Percentiles rank a stretch among this genome's conserved stretches.
These are phyloP conservation scores for Moniliophthora roreri DNA, from an alignment of 1,284 basidiomycete genomes.

Conservation along the genomic window DNA sequence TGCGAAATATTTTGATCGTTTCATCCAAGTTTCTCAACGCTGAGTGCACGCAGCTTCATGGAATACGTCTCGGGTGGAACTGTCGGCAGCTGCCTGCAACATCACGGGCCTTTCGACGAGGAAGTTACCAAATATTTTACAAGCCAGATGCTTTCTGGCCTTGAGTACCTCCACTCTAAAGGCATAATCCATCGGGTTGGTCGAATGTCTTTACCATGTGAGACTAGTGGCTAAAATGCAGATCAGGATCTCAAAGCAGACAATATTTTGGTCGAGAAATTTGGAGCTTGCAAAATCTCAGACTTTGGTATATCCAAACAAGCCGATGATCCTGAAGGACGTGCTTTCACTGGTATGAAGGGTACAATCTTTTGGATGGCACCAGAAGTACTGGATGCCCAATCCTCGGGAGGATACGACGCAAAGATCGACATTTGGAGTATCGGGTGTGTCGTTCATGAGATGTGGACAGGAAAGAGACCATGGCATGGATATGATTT, in stretches of 20 bases:
- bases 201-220: not conserved
- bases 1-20: not conserved
- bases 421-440: conserved; percentile 81
- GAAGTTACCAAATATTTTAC: conserved; percentile 72
- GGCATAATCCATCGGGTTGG: conserved; percentile 72
- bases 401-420: conserved; percentile 54
- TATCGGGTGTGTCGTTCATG: conserved; percentile 74
- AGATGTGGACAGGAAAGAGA: conserved; percentile 76
- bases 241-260: conserved; percentile 73
- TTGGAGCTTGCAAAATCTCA: conserved; percentile 77
- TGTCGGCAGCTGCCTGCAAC: conserved; percentile 64
- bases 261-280: conserved; percentile 74
- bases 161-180: conserved; percentile 72
- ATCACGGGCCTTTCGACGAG: conserved; percentile 67
- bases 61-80: conserved; percentile 85
- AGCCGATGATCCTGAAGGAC: conserved; percentile 54
- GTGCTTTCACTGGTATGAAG: conserved; percentile 58
- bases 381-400: conserved; percentile 60
- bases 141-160: conserved; percentile 68
- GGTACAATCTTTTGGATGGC: conserved; percentile 85
- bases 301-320: conserved; percentile 78
- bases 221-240: not conserved
- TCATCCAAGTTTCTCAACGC: conserved; percentile 5
- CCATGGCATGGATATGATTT: conserved; percentile 57
- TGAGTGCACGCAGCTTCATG: conserved; percentile 41